Evolutionary conservation across 1,139 yeast species (phyloP).

Genomic region (Taphrina confusa): DNA sequence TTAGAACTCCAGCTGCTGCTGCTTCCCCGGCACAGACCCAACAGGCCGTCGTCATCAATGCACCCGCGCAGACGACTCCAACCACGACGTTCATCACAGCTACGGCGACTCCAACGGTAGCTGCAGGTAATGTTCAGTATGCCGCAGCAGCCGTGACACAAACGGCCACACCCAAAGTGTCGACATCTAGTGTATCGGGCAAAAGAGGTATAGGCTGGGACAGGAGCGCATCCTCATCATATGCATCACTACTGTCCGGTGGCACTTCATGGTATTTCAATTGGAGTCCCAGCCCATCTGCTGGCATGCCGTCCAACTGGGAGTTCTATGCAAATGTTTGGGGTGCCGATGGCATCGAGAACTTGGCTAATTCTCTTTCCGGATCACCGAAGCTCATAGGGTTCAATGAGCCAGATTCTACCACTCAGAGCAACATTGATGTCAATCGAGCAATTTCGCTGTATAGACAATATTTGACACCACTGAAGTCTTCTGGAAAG

Average conservation of each 20-base stretch:
- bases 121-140: neutral
- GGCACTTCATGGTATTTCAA: constrained; percentile 30
- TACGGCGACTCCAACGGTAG: neutral
- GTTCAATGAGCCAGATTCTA: constrained; percentile 35
- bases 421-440: constrained; percentile 24
- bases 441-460: constrained; percentile 17
- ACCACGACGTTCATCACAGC: neutral
- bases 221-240: constrained; percentile 4
- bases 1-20: constrained; percentile 15
- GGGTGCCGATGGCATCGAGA: constrained; percentile 24
- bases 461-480: constrained; percentile 25
- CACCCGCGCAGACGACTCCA: neutral
- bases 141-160: constrained; percentile 8
- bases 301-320: constrained; percentile 27
- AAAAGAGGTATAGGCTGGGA: constrained; percentile 33
- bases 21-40: constrained; percentile 26
- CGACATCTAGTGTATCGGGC: constrained; percentile 5
- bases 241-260: constrained; percentile 13
- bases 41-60: neutral
- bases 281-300: constrained; percentile 27
- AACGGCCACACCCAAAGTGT: neutral
- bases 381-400: constrained; percentile 28
- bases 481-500: constrained; percentile 15
- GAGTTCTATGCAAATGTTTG: constrained; percentile 33
- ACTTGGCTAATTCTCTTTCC: constrained; percentile 11